Percentiles rank a stretch among this genome's conserved stretches.
These are phyloP conservation scores for Neoascochyta sp. DNA, from an alignment of 2,329 filamentous ascomycete species.

Conservation along the genomic window DNA sequence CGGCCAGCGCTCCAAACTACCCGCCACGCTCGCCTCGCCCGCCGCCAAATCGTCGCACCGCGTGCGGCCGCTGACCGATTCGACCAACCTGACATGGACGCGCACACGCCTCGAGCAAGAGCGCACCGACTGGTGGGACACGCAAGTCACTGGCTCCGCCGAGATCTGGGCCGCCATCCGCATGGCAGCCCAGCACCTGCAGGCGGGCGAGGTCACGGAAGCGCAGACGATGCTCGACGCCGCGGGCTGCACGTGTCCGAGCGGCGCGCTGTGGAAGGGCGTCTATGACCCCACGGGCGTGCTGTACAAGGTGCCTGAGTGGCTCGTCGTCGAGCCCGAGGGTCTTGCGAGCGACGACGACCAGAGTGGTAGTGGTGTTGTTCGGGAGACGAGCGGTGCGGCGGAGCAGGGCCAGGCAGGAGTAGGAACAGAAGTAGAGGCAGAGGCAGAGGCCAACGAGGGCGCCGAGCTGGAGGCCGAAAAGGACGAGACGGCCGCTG, in stretches of 20 bases:
- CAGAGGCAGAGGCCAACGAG: conserved; percentile 26
- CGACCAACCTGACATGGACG: conserved; percentile 44
- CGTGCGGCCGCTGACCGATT: conserved; percentile 19
- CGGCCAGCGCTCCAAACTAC: conserved; percentile 25
- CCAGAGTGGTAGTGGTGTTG: no score
- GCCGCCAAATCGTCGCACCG: conserved; percentile 14
- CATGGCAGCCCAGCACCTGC: conserved; percentile 64
- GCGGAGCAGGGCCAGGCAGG: conserved; percentile 20
- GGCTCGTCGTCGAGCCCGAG: conserved; percentile 45
- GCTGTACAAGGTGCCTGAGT: conserved; percentile 45
- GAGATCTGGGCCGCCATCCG: conserved; percentile 79
- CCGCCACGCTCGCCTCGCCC: conserved; percentile 23
- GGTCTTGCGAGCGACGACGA: conserved; percentile 36
- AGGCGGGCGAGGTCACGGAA: conserved; percentile 46
- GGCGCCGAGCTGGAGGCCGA: no score
- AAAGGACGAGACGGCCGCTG: conserved; percentile 23
- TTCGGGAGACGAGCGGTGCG: conserved; percentile 22
- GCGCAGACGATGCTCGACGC: conserved; percentile 80
- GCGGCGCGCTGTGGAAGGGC: conserved; percentile 40
- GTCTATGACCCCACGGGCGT: conserved; percentile 45
- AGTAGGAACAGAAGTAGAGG: no score
- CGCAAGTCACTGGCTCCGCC: conserved; percentile 69
- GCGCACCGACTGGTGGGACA: conserved; percentile 84
- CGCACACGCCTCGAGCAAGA: conserved; percentile 65
- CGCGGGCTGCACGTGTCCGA: conserved; percentile 55